A percentile compares a stretch with the other conserved stretches of the same genome.
These are phyloP conservation scores for Rhododendron griersonianum DNA, from an alignment of 148 eudicot genomes.

Conservation along the genomic window DNA sequence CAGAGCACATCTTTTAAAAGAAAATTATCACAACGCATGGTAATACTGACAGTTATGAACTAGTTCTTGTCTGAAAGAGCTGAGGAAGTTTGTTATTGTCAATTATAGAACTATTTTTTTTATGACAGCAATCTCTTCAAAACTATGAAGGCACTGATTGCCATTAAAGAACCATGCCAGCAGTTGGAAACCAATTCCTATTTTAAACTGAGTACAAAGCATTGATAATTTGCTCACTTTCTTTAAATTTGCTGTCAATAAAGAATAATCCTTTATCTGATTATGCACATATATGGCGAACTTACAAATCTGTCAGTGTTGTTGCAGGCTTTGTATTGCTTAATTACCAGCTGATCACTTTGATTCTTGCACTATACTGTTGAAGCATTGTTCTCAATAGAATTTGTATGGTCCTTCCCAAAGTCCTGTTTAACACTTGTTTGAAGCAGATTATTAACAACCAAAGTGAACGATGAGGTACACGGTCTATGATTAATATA, in stretches of 20 bases:
- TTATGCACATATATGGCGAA: background rate
- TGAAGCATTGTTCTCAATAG: background rate
- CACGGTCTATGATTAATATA: background rate
- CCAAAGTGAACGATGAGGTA: background rate
- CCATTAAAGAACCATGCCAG: background rate
- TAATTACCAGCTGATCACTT: background rate
- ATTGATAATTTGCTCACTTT: background rate
- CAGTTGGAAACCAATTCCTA: background rate
- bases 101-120: background rate
- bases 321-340: background rate
- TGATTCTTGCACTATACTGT: background rate
- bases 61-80: background rate
- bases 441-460: background rate
- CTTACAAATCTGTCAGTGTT: background rate
- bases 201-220: background rate
- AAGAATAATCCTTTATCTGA: background rate
- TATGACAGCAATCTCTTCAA: background rate
- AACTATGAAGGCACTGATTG: background rate
- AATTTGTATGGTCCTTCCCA: background rate
- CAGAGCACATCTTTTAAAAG: background rate
- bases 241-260: background rate
- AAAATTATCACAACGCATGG: background rate
- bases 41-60: background rate
- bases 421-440: background rate
- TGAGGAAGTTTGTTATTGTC: background rate